A percentile compares a stretch with the other conserved stretches of the same genome.
These are phyloP conservation scores for Evernia prunastri DNA, from an alignment of 495 filamentous ascomycete genomes.

Conservation along the genomic window DNA sequence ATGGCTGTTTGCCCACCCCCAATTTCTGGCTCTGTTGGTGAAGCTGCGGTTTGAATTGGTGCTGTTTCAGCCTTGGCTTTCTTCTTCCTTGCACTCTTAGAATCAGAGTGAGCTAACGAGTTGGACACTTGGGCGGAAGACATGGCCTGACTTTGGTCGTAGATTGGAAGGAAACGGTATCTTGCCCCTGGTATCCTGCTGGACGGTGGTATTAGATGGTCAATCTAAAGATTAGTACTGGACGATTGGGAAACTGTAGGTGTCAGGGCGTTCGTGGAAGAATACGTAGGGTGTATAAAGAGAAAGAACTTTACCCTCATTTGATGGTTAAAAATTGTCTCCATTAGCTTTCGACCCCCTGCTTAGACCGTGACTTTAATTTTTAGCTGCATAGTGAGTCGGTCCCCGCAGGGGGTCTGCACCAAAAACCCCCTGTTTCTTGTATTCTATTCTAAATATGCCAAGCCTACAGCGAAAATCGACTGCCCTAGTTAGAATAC, in stretches of 20 bases:
- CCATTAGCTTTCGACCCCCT: too few species aligned
- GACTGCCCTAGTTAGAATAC: too few species aligned
- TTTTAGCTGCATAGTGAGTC: too few species aligned
- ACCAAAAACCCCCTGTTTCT: too few species aligned
- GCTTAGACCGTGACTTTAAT: too few species aligned
- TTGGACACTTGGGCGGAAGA: constrained; percentile 19
- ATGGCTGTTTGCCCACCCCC: constrained; percentile 22
- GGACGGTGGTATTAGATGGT: background rate
- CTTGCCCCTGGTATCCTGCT: background rate
- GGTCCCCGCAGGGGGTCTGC: too few species aligned
- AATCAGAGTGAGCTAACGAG: constrained; percentile 29
- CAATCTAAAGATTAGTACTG: background rate
- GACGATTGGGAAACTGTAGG: background rate
- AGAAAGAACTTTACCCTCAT: background rate
- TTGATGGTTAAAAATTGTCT: too few species aligned
- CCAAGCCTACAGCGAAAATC: too few species aligned
- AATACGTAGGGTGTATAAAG: background rate
- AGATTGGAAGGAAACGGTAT: background rate
- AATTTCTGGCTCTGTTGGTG: constrained; percentile 23
- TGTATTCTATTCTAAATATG: too few species aligned
- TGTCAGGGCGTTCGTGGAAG: background rate
- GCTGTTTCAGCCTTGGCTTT: constrained; percentile 32
- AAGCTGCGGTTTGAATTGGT: constrained; percentile 20
- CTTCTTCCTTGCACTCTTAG: constrained; percentile 41
- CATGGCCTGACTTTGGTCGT: constrained; percentile 6